Base-by-base conservation (phyloP, 805 yeast genomes). In the Sugiyamaella boreocaroliniensis region DNA sequence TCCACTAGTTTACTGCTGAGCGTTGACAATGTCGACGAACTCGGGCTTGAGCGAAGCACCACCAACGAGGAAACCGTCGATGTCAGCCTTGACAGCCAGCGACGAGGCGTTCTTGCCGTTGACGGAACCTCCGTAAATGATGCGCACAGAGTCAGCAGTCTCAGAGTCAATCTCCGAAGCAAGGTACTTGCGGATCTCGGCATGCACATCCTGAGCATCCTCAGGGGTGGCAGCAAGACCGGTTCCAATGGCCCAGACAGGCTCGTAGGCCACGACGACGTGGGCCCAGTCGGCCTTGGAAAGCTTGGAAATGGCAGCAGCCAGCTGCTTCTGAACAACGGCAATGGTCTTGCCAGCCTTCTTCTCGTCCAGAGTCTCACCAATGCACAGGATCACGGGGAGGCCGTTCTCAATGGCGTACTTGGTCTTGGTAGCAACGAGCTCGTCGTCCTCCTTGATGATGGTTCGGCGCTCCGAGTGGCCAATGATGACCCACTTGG, bases 181-280 rank as follows among this genome's bases (percentile, higher is more conserved):
- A 71, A 93, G 80, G 80, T 80, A 89, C 58, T 75, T 80, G 80
- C 99, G 87, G 76, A 93, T 88, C 64, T 79, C 79, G 70, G 80
- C 80, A 78, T 93, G 99, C 68, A 93, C 88, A 62, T 84, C 89
- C 78, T 93, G 97, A 63, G 99, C 99, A 71, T 93, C 99, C 63
- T 86, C 87, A 63, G 99, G 89, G 64, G 99, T 93, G 58, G 99
- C 98, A 66, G 98, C 97, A 69, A 93, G 82, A 70, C 99, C 99
- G 64, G 98, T 90, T 73, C 99, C 99, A 66, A 93, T 93, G 66
- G 99, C 99, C 99, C 99, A 93, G 63, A 93, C 96, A 66, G 99
- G 99, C 79, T 93, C 99, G 78, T 93, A 93, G 68, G 99, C 99
- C 72, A 93, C 76, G 61, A 93, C 98, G 62, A 93, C 78, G 73